Evolutionary conservation across 306 rosid species (phyloP).

Genomic region (Rubus idaeus): DNA sequence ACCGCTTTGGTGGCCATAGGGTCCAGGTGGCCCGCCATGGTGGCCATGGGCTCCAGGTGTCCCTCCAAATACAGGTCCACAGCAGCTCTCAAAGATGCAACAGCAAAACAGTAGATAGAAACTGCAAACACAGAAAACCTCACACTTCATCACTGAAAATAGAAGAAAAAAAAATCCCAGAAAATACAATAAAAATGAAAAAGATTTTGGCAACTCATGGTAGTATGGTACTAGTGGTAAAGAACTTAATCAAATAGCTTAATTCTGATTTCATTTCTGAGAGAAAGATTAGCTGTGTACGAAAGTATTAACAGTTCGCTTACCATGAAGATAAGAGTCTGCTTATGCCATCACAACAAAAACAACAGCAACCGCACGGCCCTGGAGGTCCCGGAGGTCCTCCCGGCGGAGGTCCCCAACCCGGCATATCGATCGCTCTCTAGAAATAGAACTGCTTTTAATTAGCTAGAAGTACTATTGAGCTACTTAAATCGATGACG

Average conservation of each 20-base stretch:
- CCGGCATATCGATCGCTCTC: background rate
- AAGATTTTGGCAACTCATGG: too few species aligned
- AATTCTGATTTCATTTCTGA: too few species aligned
- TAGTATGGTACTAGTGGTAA: too few species aligned
- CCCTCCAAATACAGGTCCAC: conserved; percentile 54
- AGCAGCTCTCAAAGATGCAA: conserved; percentile 51
- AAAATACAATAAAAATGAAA: too few species aligned
- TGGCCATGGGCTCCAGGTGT: conserved; percentile 23
- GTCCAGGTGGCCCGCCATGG: conserved; percentile 33
- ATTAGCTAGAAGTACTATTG: too few species aligned
- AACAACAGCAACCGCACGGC: background rate
- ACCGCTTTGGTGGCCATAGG: conserved; percentile 22
- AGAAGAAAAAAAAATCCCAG: too few species aligned
- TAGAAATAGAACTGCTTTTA: background rate
- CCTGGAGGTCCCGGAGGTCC: conserved; percentile 8
- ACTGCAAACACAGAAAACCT: conserved; percentile 19
- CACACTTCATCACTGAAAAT: background rate
- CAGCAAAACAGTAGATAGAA: conserved; percentile 46
- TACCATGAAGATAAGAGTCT: background rate
- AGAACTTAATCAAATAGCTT: too few species aligned
- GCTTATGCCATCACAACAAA: conserved; percentile 1
- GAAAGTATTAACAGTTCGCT: too few species aligned
- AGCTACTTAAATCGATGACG: too few species aligned
- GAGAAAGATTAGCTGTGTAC: too few species aligned
- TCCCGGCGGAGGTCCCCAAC: conserved; percentile 12